Conservation (phyloP, 257 asterid species). For the Petunia axillaris region DNA sequence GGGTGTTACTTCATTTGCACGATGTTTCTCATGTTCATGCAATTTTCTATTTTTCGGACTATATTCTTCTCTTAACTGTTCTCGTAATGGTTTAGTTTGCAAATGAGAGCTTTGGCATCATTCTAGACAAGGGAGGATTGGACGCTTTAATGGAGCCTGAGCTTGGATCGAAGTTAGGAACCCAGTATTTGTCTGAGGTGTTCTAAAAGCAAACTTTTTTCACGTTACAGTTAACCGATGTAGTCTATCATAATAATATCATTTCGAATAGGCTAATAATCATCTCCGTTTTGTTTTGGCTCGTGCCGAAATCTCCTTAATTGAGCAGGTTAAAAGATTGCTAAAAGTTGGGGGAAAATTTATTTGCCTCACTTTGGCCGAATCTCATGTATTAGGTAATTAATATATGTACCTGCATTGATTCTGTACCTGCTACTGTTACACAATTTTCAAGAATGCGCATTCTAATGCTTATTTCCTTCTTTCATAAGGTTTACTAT, state of each 20-base stretch:
- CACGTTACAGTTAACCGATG: not conserved
- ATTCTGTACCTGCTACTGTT: not conserved
- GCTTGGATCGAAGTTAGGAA: conserved; percentile 77
- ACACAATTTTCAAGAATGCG: conserved; percentile 23
- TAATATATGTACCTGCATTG: not conserved
- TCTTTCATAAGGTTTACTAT: conserved; percentile 63
- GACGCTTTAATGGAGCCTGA: conserved; percentile 98
- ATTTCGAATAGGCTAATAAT: conserved; percentile 19
- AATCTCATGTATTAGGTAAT: conserved; percentile 87
- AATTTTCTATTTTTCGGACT: not conserved
- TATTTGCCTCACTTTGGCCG: conserved; percentile 92
- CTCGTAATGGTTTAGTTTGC: conserved; percentile 55
- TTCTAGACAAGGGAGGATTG: conserved; percentile 96
- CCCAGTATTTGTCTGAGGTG: conserved; percentile 83
- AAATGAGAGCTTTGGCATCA: conserved; percentile 62
- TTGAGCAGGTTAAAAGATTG: conserved; percentile 79
- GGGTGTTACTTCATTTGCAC: not conserved
- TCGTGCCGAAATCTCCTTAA: conserved; percentile 23
- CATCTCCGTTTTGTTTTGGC: conserved; percentile 24
- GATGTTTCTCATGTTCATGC: conserved; percentile 11
- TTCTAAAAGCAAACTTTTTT: conserved; percentile 26
- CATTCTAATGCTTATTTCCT: conserved; percentile 20
- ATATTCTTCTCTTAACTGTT: conserved; percentile 23
- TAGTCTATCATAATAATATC: not conserved
- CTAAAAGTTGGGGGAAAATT: conserved; percentile 73